phyloP scores from a whole-genome alignment of 177 flowering plant species.

The Vitis hybrid region DNA sequence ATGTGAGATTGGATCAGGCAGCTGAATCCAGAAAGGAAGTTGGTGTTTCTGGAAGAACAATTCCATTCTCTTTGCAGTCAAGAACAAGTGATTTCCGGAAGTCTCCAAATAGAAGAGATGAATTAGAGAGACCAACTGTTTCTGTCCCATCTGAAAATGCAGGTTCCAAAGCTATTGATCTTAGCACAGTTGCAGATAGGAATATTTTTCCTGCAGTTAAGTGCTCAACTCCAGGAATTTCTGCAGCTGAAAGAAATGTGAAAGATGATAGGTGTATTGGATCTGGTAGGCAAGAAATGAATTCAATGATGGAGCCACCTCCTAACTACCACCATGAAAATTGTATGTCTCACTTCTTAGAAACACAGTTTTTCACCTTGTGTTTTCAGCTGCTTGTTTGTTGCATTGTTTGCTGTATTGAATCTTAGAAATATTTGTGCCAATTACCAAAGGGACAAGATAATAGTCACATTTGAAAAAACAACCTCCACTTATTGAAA shows the following conservation, averaged over 20 bases:
- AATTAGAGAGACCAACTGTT: conserved; percentile 40
- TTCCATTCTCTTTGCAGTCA: conserved; percentile 52
- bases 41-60: conserved; percentile 43
- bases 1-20: conserved; percentile 56
- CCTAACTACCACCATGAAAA: conserved; percentile 40
- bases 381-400: conserved; percentile 5
- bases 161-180: conserved; percentile 35
- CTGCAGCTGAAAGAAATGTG: conserved; percentile 41
- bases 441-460: too few species aligned
- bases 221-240: conserved; percentile 26
- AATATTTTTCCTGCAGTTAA: conserved; percentile 37
- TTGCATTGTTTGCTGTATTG: background rate
- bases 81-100: conserved; percentile 55
- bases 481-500: too few species aligned
- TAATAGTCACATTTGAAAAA: too few species aligned
- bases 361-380: background rate
- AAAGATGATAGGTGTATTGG: conserved; percentile 44
- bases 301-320: conserved; percentile 41
- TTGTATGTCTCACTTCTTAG: conserved; percentile 38
- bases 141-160: conserved; percentile 35
- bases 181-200: conserved; percentile 34
- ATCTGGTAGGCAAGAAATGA: conserved; percentile 38
- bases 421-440: background rate
- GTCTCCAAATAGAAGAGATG: conserved; percentile 51
- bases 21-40: conserved; percentile 69